phyloP scores from a whole-genome alignment of 2,329 filamentous ascomycete genomes.

The Trichoderma atroviride region DNA sequence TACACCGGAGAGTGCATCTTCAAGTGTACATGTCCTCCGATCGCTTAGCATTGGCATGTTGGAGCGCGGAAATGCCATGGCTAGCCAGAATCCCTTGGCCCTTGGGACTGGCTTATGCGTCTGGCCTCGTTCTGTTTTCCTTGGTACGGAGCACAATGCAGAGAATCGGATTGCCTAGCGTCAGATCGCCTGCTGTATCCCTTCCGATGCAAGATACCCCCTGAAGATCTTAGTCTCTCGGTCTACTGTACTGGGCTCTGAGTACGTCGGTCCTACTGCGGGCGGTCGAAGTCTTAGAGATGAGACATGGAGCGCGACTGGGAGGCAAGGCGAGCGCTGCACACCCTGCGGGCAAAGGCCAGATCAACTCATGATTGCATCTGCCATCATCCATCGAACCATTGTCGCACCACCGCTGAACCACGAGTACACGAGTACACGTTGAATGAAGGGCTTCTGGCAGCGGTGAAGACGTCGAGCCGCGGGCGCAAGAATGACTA shows the following conservation, averaged over 20 bases:
- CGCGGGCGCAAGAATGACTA: not conserved
- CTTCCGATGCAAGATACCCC: conserved; percentile 18
- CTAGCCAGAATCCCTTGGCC: not conserved
- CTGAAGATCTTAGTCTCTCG: conserved; percentile 15
- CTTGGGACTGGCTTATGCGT: not conserved
- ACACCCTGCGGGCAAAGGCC: not conserved
- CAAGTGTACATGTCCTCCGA: conserved; percentile 20
- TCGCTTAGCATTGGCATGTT: conserved; percentile 20
- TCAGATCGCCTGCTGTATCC: conserved; percentile 13
- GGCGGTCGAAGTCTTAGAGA: conserved; percentile 5
- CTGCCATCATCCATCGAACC: not conserved
- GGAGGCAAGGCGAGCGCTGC: not conserved
- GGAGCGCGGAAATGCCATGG: not conserved
- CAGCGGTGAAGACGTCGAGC: not conserved
- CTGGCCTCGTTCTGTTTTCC: not conserved
- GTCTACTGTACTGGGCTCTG: not conserved
- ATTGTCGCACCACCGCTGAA: not conserved
- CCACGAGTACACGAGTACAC: not conserved
- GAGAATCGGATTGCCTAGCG: conserved; percentile 12
- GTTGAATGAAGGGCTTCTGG: not conserved
- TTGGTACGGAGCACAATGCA: conserved; percentile 6
- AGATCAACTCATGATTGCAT: conserved; percentile 5
- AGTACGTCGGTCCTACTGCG: conserved; percentile 19
- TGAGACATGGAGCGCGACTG: not conserved
- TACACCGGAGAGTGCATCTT: conserved; percentile 16